Evolutionary conservation across 208 protist species (phyloP), one percentile per base, ranked within the genome.

Genomic region (Trypanosoma congolense): DNA sequence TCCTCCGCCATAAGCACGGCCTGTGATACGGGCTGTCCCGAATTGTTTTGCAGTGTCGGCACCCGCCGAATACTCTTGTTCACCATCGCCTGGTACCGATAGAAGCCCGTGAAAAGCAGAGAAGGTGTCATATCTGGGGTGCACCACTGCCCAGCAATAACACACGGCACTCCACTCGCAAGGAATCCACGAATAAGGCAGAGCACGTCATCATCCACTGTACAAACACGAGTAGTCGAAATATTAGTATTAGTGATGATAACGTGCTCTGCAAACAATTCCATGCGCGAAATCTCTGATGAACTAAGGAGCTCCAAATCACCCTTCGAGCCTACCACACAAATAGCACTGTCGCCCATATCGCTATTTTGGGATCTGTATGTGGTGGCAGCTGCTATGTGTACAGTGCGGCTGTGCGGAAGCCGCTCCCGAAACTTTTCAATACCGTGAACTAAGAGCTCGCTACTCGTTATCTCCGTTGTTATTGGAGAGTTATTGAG

Each of bases 71-170:
- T 60, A 35, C 18, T 50, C 53, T 21, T 72, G 40, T 38, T 38
- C 40, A 62, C 66, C 61, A 54, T 26, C 21, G 48, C 57, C 22
- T 77, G 71, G 43, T 76, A 48, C 41, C 70, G 43, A 65, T 93
- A 93, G 61, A 95, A 91, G n/a, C 64, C 61, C 16, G 56, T 59
- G 35, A 95, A 88, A 18, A 95, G 71, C 38, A 85, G 59, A 21
- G 73, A 56, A 25, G 89, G 85, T 26, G 77, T 59, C 83, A 95
- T 89, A 57, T 95, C 89, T 0, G 89, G 89, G 16, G 85, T 95
- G 75, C 89, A 95, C 85, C 89, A 95, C 73, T 88, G 84, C 14
- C 75, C 73, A 4, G 69, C 60, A 50, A 95, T 71, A 8, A 95
- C 76, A 57, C 81, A 91, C 14, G 85, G 83, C 45, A 82, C 83